Percentiles rank a stretch among this genome's conserved stretches.
phyloP scores from a whole-genome alignment of 2,329 filamentous ascomycete species.

The Cladorrhinum sp. region DNA sequence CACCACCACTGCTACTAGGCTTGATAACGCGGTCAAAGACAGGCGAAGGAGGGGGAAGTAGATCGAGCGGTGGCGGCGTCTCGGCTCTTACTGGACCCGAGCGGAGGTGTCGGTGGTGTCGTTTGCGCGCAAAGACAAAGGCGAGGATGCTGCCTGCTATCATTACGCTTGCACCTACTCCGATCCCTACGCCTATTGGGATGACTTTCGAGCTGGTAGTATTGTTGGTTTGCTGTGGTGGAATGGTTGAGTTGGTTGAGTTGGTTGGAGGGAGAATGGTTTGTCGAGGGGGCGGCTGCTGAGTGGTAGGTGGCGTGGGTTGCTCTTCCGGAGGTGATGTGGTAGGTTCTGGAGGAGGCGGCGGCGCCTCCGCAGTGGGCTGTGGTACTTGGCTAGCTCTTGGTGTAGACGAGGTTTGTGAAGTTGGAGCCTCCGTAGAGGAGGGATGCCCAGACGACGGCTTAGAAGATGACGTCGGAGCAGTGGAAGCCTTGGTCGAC shows the following conservation, averaged over 20 bases:
- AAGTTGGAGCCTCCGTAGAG: no score
- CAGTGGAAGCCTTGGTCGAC: no score
- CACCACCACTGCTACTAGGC: no score
- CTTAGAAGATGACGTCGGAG: no score
- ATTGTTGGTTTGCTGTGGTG: not conserved
- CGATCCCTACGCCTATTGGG: constrained; percentile 19
- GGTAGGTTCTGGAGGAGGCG: no score
- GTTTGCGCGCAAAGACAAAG: constrained; percentile 22
- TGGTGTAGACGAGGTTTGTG: no score
- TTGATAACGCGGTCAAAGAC: no score
- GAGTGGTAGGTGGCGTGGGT: no score
- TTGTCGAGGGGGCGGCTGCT: not conserved
- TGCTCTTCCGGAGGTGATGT: not conserved
- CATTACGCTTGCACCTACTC: constrained; percentile 13
- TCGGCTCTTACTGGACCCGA: constrained; percentile 15
- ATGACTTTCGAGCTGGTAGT: not conserved
- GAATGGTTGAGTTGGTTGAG: not conserved
- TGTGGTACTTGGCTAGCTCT: no score
- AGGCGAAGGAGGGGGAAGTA: no score
- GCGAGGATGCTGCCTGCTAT: constrained; percentile 11
- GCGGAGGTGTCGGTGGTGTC: constrained; percentile 5
- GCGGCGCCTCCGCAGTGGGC: no score
- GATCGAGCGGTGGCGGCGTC: constrained; percentile 20
- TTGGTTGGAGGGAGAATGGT: not conserved
- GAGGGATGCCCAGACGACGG: no score